phyloP scores from a whole-genome alignment of 2,329 filamentous ascomycete genomes.

The Colletotrichum noveboracense region DNA sequence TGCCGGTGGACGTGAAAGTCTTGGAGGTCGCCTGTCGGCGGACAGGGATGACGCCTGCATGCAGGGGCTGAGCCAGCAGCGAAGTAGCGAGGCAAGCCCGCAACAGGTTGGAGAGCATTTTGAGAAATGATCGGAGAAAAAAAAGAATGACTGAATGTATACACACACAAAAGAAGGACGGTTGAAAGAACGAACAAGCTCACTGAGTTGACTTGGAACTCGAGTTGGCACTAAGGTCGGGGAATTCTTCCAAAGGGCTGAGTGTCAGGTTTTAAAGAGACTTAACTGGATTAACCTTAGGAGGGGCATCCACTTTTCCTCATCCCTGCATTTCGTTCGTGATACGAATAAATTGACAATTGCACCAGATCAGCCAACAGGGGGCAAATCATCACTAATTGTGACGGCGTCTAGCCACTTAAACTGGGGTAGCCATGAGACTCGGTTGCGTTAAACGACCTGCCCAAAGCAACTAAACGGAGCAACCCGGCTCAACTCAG shows the following conservation, averaged over 20 bases:
- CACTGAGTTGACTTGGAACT: not conserved
- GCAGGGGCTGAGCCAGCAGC: conserved; percentile 7
- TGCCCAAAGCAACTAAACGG: not conserved
- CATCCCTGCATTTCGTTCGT: not conserved
- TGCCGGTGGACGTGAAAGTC: conserved; percentile 34
- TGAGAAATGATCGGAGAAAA: not conserved
- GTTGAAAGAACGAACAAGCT: not conserved
- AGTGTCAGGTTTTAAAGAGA: not conserved
- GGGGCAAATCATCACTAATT: not conserved
- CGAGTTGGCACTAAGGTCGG: not conserved
- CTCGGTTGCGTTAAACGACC: not conserved
- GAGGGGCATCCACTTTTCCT: not conserved
- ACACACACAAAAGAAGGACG: not conserved
- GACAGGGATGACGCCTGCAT: not conserved
- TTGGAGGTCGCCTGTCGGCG: conserved; percentile 21
- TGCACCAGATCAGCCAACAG: not conserved
- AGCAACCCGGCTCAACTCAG: not conserved
- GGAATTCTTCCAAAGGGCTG: not conserved
- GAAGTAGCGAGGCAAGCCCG: not conserved
- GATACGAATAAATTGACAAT: not conserved
- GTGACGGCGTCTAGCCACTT: not conserved
- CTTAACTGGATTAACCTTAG: not conserved
- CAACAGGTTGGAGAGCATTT: not conserved
- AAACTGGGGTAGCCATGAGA: not conserved
- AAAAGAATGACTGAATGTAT: not conserved